Percentiles rank a stretch among this genome's conserved stretches.
Conservation (phyloP, 1,284 basidiomycete species). For the Tilletia setariae region DNA sequence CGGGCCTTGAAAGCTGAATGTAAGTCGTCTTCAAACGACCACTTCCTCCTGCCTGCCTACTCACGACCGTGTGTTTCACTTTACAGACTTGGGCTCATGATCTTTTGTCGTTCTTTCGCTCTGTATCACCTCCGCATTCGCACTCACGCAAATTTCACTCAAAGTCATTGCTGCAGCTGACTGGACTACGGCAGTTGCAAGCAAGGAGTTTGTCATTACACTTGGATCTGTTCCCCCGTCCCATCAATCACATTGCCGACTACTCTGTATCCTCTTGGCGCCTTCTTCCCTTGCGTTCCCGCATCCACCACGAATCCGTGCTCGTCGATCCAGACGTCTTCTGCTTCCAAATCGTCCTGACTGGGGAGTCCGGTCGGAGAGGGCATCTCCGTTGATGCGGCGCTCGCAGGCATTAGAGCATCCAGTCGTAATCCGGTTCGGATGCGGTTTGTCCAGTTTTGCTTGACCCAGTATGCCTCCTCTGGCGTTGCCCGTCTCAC, state of each 20-base stretch:
- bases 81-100: too few relatives aligned
- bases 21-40: constrained; percentile 11
- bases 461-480: neutral
- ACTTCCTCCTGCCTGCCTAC: too few relatives aligned
- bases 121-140: neutral
- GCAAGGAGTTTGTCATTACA: neutral
- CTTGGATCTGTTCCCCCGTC: neutral
- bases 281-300: constrained; percentile 37
- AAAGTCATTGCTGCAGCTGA: too few relatives aligned
- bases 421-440: neutral
- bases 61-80: too few relatives aligned
- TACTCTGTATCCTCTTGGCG: constrained; percentile 48
- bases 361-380: neutral
- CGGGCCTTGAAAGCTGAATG: constrained; percentile 68
- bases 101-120: too few relatives aligned
- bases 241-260: constrained; percentile 41
- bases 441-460: neutral
- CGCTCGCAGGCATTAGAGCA: constrained; percentile 8
- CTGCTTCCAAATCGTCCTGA: constrained; percentile 18
- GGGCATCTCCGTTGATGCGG: neutral
- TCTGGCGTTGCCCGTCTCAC: constrained; percentile 55
- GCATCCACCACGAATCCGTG: constrained; percentile 50
- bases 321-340: constrained; percentile 49
- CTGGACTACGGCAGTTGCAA: too few relatives aligned
- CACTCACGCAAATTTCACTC: neutral